Percentiles rank a stretch among this genome's conserved stretches.
phyloP scores from a whole-genome alignment of 331 rosid species.

The Acacia pycnantha region DNA sequence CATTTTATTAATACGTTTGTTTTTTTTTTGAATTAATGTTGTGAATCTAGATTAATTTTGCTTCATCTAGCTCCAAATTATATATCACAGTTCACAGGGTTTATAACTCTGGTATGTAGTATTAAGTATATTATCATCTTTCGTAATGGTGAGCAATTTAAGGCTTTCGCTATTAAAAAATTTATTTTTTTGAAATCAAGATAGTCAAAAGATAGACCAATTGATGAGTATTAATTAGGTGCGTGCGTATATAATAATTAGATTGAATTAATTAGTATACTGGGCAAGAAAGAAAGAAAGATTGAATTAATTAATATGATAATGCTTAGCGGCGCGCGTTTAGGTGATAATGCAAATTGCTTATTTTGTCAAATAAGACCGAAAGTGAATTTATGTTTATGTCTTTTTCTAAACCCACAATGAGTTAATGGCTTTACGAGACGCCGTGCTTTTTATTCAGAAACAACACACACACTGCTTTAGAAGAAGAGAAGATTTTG shows the following conservation, averaged over 20 bases:
- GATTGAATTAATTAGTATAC: neutral
- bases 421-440: too few relatives aligned
- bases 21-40: neutral
- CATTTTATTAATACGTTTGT: neutral
- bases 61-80: neutral
- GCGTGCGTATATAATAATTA: conserved; percentile 5
- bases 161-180: neutral
- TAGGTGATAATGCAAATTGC: conserved; percentile 25
- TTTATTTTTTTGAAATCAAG: neutral
- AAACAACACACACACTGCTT: too few relatives aligned
- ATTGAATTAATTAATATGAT: neutral
- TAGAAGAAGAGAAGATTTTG: too few relatives aligned
- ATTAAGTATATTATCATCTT: neutral
- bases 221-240: conserved; percentile 27
- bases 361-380: conserved; percentile 26
- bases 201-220: conserved; percentile 40
- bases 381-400: conserved; percentile 17
- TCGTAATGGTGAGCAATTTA: neutral
- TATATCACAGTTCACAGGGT: neutral
- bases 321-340: conserved; percentile 37
- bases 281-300: too few relatives aligned
- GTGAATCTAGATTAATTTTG: neutral
- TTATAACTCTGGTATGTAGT: neutral
- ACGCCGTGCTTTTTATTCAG: too few relatives aligned
- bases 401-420: conserved; percentile 6